These are phyloP conservation scores for Gymnopilus junonius DNA, from an alignment of 768 basidiomycete species.

Conservation along the genomic window DNA sequence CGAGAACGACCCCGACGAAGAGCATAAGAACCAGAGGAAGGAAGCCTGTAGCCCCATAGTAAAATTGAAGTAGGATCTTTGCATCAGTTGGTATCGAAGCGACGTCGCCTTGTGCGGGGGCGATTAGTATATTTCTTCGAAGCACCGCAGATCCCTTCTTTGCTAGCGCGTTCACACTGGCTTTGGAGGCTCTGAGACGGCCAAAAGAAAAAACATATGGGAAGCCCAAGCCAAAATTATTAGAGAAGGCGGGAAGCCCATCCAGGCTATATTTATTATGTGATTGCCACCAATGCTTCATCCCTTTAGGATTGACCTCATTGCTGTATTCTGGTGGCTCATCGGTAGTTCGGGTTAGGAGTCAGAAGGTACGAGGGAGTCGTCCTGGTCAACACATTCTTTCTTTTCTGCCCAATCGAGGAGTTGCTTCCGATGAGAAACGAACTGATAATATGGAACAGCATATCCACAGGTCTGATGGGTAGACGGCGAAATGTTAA, in stretches of 20 bases:
- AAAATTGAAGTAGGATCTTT: not conserved
- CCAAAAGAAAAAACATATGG: slow-evolving; percentile 17
- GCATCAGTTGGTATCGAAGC: not conserved
- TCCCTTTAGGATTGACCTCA: slow-evolving; percentile 40
- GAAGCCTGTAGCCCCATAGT: not conserved
- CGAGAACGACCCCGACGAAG: not conserved
- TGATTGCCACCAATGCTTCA: slow-evolving; percentile 58
- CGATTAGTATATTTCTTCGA: not conserved
- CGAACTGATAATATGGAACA: slow-evolving; percentile 63
- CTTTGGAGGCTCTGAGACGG: slow-evolving; percentile 5
- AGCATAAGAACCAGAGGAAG: not conserved
- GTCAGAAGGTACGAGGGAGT: slow-evolving; percentile 8
- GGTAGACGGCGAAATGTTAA: not conserved
- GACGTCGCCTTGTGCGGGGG: not conserved
- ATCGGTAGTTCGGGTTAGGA: slow-evolving; percentile 4
- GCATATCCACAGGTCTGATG: slow-evolving; percentile 68
- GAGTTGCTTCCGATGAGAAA: slow-evolving; percentile 57
- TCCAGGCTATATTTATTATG: slow-evolving; percentile 58
- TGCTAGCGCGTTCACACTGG: not conserved
- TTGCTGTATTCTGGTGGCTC: not conserved
- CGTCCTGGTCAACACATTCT: slow-evolving; percentile 45
- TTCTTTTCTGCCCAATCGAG: slow-evolving; percentile 47
- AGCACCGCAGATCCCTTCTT: not conserved
- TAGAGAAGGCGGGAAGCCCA: slow-evolving; percentile 53
- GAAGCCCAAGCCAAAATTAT: slow-evolving; percentile 19